A percentile compares a stretch with the other conserved stretches of the same genome.
These are phyloP conservation scores for Rhizopogon parksii DNA, from an alignment of 1,284 basidiomycete genomes.

Conservation along the genomic window DNA sequence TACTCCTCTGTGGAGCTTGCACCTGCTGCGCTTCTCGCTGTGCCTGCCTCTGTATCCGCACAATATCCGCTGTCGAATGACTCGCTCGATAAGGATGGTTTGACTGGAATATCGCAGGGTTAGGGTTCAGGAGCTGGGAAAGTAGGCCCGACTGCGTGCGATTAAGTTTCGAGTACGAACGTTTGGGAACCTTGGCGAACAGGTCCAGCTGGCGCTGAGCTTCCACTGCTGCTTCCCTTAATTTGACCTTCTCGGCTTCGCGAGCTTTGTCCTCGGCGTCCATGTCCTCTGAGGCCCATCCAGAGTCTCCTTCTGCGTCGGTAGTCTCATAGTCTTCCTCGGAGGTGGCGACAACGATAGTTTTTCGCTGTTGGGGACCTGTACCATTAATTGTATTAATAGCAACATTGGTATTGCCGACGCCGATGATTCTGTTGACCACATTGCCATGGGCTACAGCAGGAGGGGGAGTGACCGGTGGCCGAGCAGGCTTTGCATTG, in stretches of 20 bases:
- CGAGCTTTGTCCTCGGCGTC: slow-evolving; percentile 31
- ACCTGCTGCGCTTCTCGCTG: slow-evolving; percentile 1
- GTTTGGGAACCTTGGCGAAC: slow-evolving; percentile 70
- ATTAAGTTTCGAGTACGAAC: slow-evolving; percentile 55
- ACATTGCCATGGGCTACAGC: slow-evolving; percentile 9
- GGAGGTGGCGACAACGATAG: slow-evolving; percentile 28
- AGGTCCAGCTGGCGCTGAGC: slow-evolving; percentile 65
- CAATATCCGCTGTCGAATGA: slow-evolving; percentile 45
- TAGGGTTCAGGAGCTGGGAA: slow-evolving; percentile 63
- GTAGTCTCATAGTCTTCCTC: slow-evolving; percentile 40
- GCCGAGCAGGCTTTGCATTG: slow-evolving; percentile 7
- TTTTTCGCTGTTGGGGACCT: slow-evolving; percentile 18
- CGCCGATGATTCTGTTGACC: slow-evolving; percentile 11
- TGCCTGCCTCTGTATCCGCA: slow-evolving; percentile 20
- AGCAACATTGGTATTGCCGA: slow-evolving; percentile 11
- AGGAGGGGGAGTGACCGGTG: slow-evolving; percentile 17
- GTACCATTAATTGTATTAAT: slow-evolving; percentile 3
- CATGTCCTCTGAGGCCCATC: slow-evolving; percentile 49
- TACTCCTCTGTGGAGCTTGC: slow-evolving; percentile 25
- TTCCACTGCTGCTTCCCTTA: slow-evolving; percentile 48
- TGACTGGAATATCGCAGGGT: slow-evolving; percentile 51
- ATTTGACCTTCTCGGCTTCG: slow-evolving; percentile 28
- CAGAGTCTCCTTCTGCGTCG: slow-evolving; percentile 45
- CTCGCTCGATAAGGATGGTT: slow-evolving; percentile 52
- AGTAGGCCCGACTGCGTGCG: slow-evolving; percentile 53